Evolutionary conservation across 495 filamentous ascomycete species (phyloP), one percentile per base, ranked within the genome.

Genomic region (Hyaloscypha hepaticicola): DNA sequence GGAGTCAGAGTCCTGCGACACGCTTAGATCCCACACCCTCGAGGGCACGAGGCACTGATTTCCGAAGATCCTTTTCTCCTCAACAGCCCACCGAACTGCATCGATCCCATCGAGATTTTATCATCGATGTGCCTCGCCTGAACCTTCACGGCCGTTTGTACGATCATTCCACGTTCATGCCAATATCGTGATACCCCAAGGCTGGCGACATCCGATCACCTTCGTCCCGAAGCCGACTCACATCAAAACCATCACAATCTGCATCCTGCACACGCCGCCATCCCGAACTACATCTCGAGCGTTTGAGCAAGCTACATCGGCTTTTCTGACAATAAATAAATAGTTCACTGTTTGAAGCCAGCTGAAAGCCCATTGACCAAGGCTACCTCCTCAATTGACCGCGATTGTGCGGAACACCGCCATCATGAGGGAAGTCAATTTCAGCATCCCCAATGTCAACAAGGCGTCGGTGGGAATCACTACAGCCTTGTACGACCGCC

Each of bases 391-490:
- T 50, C 57, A 48, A 9, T n/a, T 25, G 66, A 66, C 64, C 69
- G 64, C 63, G 25, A 64, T 60, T 58, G 56, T 63, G 64, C 66
- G 61, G 66, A 64, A 8, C 19, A 16, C 55, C 41, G 31, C 55
- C 81, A 86, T 77, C 68, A 98, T 99, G 95, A 91, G 95, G 78
- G 95, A 99, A 86, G 92, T 97, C 80, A 99, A 99, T 77, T 99
- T 98, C 79, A 97, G 95, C 79, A 97, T 99, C 74, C 95, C 95
- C 38, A 96, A 95, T 85, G 93, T 96, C 84, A 99, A 99, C 81
- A 99, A 98, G 87, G 95, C 95, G 69, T 96, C 95, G 62, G 95
- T 99, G 74, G 94, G 95, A 70, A 99, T 99, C 81, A 98, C 95
- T 67, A 97, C 95, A 52, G 96, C 94, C 74, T 86, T 99, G 65